Base-by-base conservation (phyloP, 805 yeast genomes). In the Lipomyces spencermartinsiae region DNA sequence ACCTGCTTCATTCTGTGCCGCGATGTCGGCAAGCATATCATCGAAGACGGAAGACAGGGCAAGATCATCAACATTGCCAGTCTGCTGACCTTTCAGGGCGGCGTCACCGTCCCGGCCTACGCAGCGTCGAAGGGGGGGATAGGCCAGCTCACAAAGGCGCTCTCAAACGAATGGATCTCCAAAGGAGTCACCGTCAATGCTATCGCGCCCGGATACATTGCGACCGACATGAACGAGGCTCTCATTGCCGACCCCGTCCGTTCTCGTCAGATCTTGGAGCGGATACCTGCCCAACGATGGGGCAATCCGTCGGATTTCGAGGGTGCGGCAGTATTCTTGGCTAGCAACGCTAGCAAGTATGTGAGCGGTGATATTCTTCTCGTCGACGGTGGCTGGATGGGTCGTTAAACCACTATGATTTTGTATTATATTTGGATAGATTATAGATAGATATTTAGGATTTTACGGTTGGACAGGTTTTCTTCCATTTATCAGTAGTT, bases 361-460 rank as follows among this genome's bases (percentile, higher is more conserved):
- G 81, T 86, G 62, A 80, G 83, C 65, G 89, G 89, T 55, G 83
- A 85, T 65, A 82, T 83, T 67, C 70, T 86, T 58, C 75, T 79
- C 65, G 87, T 86, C 43, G 71, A 68, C 31, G 71, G 71, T 55
- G 71, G 71, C n/a, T 68, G 71, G 69, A 68, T 65, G 71, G 71
- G 65, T 16, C 68, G 69, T 46, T 68, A 65, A 59, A 34, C 4
- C 6, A 22, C 22, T 31, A 14, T 4, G 60, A 10, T 5, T 29
- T 19, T 37, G 35, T 25, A 59, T 54, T 51, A 29, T 12, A 37
- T 37, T 12, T 6, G 4, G 12, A 55, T 14, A 4, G 16, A 55
- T 16, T 31, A 19, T 0, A 55, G 53, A 46, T 0, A 55, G 53
- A 46, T 46, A 46, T 2, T n/a, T 46, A 2, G 19, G 19, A 46